These are phyloP conservation scores for Collybiopsis luxurians DNA, from an alignment of 768 basidiomycete species.

Conservation along the genomic window DNA sequence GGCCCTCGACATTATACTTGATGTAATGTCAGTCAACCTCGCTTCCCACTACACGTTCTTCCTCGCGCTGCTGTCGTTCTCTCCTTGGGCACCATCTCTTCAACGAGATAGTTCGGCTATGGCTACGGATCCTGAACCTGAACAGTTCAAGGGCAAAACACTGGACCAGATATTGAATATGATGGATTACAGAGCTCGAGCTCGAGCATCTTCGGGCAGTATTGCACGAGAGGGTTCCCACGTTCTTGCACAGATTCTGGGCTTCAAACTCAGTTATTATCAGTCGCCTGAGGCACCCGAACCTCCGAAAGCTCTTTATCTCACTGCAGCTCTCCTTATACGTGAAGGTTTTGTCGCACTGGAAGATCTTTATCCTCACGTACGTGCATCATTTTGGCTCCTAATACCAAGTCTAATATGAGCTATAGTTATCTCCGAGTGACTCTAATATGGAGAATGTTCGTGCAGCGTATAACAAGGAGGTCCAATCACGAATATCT, in stretches of 20 bases:
- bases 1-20: conserved; percentile 90
- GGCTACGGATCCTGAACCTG: conserved; percentile 34
- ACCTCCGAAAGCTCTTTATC: conserved; percentile 67
- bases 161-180: conserved; percentile 65
- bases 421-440: conserved; percentile 59
- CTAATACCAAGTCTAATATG: conserved; percentile 7
- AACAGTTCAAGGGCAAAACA: conserved; percentile 52
- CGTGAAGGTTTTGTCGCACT: conserved; percentile 85
- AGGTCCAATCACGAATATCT: conserved; percentile 61
- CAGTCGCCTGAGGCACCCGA: conserved; percentile 65
- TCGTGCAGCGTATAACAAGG: conserved; percentile 61
- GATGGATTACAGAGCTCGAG: conserved; percentile 39
- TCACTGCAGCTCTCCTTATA: conserved; percentile 84
- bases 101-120: conserved; percentile 32
- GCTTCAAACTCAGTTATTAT: conserved; percentile 96
- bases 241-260: conserved; percentile 86
- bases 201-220: conserved; percentile 7
- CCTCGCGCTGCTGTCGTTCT: conserved; percentile 78
- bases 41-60: conserved; percentile 87
- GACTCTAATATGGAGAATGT: conserved; percentile 76
- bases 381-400: conserved; percentile 36
- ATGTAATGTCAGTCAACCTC: conserved; percentile 82
- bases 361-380: conserved; percentile 92
- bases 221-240: conserved; percentile 40
- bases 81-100: conserved; percentile 73